A percentile compares a stretch with the other conserved stretches of the same genome.
phyloP scores from a whole-genome alignment of 2,329 filamentous ascomycete genomes.

The Phaeosphaeria sp. region DNA sequence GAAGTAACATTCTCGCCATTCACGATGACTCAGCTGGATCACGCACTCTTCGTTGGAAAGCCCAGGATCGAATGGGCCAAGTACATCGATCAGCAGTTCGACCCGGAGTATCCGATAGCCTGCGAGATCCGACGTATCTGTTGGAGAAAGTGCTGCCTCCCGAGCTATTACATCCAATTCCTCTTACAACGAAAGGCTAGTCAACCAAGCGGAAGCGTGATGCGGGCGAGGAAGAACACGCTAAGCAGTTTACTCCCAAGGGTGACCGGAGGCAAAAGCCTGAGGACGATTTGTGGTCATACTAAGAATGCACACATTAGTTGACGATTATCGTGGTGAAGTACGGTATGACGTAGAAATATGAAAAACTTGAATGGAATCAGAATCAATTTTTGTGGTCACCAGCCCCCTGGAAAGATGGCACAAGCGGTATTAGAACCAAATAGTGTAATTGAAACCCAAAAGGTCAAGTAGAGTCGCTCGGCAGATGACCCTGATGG shows the following conservation, averaged over 20 bases:
- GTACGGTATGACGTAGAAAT: too few species aligned
- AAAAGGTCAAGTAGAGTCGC: background rate
- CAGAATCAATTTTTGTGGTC: too few species aligned
- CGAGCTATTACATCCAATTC: background rate
- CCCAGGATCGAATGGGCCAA: background rate
- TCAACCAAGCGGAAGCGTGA: background rate
- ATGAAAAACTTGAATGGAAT: too few species aligned
- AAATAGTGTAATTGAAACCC: background rate
- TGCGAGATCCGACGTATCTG: background rate
- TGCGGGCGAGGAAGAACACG: background rate
- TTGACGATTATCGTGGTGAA: too few species aligned
- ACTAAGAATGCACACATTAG: background rate
- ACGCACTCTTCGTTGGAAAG: slow-evolving; percentile 18
- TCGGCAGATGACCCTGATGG: background rate
- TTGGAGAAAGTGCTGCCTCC: slow-evolving; percentile 1
- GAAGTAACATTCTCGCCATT: slow-evolving; percentile 47
- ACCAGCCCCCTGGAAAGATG: too few species aligned
- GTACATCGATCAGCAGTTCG: background rate
- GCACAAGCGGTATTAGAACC: too few species aligned
- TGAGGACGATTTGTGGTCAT: background rate
- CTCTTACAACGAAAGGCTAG: background rate
- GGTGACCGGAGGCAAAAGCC: background rate
- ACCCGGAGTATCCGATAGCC: background rate
- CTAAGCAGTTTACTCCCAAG: background rate
- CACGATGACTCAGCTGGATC: slow-evolving; percentile 29